phyloP scores from a whole-genome alignment of 441 rosid genomes.

The Capsella rubella region DNA sequence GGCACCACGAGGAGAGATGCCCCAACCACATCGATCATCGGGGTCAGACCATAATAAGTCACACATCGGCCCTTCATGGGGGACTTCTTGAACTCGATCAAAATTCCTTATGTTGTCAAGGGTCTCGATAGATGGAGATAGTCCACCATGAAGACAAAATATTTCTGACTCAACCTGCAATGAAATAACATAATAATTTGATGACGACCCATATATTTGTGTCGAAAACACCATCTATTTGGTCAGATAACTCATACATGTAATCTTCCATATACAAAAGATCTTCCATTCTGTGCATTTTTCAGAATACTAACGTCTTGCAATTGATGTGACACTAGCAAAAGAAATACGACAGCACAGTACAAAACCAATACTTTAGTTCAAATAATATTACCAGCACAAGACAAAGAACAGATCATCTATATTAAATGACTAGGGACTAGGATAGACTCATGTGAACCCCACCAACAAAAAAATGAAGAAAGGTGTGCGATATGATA shows the following conservation, averaged over 20 bases:
- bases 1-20: constrained; percentile 96
- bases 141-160: constrained; percentile 94
- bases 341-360: constrained; percentile 20
- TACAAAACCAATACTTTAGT: constrained; percentile 26
- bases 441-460: constrained; percentile 11
- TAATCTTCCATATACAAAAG: constrained; percentile 26
- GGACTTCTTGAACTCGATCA: constrained; percentile 97
- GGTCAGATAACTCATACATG: constrained; percentile 30
- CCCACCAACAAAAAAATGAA: constrained; percentile 11
- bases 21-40: constrained; percentile 98
- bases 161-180: constrained; percentile 95
- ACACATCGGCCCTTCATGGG: constrained; percentile 99
- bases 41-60: constrained; percentile 98
- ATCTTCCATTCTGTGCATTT: constrained; percentile 30
- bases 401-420: constrained; percentile 16
- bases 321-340: constrained; percentile 39
- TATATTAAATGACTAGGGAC: constrained; percentile 2
- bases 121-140: constrained; percentile 95
- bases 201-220: not conserved
- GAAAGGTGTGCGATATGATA: not conserved
- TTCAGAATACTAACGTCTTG: constrained; percentile 40
- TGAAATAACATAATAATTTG: constrained; percentile 14
- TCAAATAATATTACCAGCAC: constrained; percentile 27
- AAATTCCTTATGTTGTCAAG: constrained; percentile 93
- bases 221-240: not conserved